Evolutionary conservation across 148 eudicot species (phyloP).

Genomic region (Silene conica): DNA sequence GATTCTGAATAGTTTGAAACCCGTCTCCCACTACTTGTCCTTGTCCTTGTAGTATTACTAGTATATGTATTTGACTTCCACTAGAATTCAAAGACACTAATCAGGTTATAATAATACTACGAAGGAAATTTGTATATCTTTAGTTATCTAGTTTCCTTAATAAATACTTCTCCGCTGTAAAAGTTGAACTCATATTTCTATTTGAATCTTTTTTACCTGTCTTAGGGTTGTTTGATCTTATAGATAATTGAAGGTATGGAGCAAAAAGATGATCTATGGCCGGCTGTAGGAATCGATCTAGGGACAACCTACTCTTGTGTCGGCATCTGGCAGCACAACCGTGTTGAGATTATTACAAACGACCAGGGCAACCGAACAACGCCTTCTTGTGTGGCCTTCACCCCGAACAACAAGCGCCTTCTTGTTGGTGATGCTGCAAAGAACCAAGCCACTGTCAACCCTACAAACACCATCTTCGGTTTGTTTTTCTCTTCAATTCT

Average conservation of each 20-base stretch:
- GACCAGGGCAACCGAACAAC: conserved; percentile 2
- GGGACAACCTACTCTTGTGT: conserved; percentile 16
- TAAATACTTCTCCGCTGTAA: too few relatives aligned
- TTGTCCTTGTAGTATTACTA: too few relatives aligned
- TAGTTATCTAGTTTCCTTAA: too few relatives aligned
- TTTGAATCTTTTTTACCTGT: too few relatives aligned
- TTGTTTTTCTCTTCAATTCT: background rate
- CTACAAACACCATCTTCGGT: conserved; percentile 6
- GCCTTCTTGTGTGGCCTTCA: conserved; percentile 5
- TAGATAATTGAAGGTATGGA: background rate
- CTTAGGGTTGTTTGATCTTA: too few relatives aligned
- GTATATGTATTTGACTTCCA: too few relatives aligned
- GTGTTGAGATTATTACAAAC: conserved; percentile 13
- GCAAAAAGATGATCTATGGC: background rate
- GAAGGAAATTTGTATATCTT: too few relatives aligned
- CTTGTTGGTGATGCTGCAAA: conserved; percentile 10
- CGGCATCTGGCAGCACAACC: conserved; percentile 5
- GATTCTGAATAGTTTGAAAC: too few relatives aligned
- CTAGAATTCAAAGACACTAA: too few relatives aligned
- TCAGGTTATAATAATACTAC: too few relatives aligned
- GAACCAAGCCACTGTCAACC: background rate
- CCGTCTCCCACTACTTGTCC: too few relatives aligned
- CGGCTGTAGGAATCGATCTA: conserved; percentile 3
- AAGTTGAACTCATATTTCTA: too few relatives aligned
- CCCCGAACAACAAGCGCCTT: background rate